These are phyloP conservation scores for Phragmites australis DNA, from an alignment of 176 grass and related monocot genomes.

Conservation along the genomic window DNA sequence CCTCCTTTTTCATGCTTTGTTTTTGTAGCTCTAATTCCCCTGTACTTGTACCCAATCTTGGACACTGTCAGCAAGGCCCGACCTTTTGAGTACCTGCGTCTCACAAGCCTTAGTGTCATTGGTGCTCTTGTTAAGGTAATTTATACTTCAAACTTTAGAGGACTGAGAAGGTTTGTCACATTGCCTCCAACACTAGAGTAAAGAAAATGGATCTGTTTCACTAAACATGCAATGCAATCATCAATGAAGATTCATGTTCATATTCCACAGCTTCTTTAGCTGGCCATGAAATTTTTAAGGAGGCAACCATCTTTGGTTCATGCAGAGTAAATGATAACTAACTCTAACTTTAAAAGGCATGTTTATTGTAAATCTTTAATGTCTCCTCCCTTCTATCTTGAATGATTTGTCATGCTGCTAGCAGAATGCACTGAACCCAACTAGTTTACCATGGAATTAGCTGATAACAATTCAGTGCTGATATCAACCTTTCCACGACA, in stretches of 20 bases:
- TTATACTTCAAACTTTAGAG: constrained; percentile 1
- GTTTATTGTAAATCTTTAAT: neutral
- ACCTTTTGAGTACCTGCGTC: constrained; percentile 73
- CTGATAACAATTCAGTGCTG: neutral
- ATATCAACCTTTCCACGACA: neutral
- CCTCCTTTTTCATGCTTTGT: neutral
- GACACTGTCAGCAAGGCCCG: constrained; percentile 51
- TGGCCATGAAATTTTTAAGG: constrained; percentile 1
- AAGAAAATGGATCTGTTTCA: constrained; percentile 11
- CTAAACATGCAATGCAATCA: constrained; percentile 25
- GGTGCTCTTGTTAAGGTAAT: constrained; percentile 94
- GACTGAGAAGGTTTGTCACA: neutral
- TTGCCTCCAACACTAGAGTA: neutral
- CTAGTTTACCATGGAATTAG: neutral
- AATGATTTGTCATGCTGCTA: constrained; percentile 6
- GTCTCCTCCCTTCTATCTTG: neutral
- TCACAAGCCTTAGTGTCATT: constrained; percentile 72
- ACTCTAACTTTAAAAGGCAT: neutral
- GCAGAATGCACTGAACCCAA: neutral
- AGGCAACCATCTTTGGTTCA: neutral
- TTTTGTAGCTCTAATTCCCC: constrained; percentile 66
- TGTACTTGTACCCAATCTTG: constrained; percentile 69
- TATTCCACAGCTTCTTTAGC: constrained; percentile 11
- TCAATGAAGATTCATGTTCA: constrained; percentile 11
- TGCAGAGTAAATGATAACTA: neutral